Percentiles rank a stretch among this genome's conserved stretches.
Conservation (phyloP, 1,284 basidiomycete genomes). For the Cutaneotrichosporon mucoides region DNA sequence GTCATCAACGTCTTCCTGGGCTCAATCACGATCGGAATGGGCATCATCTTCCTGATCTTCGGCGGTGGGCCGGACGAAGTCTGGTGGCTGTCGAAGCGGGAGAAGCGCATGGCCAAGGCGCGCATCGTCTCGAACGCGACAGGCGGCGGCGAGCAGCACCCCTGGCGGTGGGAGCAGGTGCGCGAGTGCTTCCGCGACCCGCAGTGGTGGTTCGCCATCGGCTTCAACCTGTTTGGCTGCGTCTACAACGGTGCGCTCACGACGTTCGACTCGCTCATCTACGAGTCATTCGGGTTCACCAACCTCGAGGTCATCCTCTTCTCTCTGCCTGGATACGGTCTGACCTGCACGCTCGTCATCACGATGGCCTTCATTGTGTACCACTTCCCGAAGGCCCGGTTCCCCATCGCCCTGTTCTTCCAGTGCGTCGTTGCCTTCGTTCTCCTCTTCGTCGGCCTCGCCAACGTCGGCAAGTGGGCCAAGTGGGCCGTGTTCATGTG, state of each 20-base stretch:
- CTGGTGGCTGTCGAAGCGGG: slow-evolving; percentile 27
- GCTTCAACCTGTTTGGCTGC: slow-evolving; percentile 19
- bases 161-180: slow-evolving; percentile 26
- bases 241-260: slow-evolving; percentile 31
- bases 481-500: slow-evolving; percentile 22
- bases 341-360: slow-evolving; percentile 19
- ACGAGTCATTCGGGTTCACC: slow-evolving; percentile 22
- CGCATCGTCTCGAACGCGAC: slow-evolving; percentile 20
- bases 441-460: slow-evolving; percentile 26
- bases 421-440: slow-evolving; percentile 15
- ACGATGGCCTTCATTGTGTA: slow-evolving; percentile 11
- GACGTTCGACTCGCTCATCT: slow-evolving; percentile 24
- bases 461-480: slow-evolving; percentile 19
- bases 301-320: slow-evolving; percentile 24
- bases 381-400: slow-evolving; percentile 21
- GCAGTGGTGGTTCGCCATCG: slow-evolving; percentile 22
- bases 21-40: slow-evolving; percentile 23
- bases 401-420: slow-evolving; percentile 23
- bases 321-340: slow-evolving; percentile 19
- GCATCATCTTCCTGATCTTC: slow-evolving; percentile 25
- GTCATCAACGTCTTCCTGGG: slow-evolving; percentile 38
- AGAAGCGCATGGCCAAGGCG: slow-evolving; percentile 32
- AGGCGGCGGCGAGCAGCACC: slow-evolving; percentile 19
- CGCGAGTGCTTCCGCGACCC: slow-evolving; percentile 25
- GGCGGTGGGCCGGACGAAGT: slow-evolving; percentile 29